Evolutionary conservation across 1,284 basidiomycete genomes (phyloP), one percentile per base, ranked within the genome.

Genomic region (Tylopilus sp.): DNA sequence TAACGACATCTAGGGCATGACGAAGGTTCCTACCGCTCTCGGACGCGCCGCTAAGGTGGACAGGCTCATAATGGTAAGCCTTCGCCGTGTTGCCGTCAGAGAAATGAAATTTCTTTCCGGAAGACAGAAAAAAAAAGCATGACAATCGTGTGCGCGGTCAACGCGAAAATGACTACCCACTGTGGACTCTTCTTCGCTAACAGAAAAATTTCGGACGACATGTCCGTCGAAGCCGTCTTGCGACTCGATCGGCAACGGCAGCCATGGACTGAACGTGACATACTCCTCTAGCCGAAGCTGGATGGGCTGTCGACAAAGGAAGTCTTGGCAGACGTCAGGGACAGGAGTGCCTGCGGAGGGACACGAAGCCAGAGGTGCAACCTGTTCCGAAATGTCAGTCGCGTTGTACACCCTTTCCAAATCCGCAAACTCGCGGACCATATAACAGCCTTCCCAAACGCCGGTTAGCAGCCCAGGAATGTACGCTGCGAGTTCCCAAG

Each of bases 391-490:
- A 2, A 46, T 9, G 48, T 67, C 51, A 69, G 57, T 48, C 39
- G 44, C 47, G 38, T 41, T 40, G 42, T 39, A 44, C 28, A 41
- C 39, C 35, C 45, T 42, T 44, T 43, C 44, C 46, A 38, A 55
- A 63, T 55, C 43, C 43, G 21, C 58, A 35, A 54, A 55, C 41
- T 52, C 41, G 56, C 63, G 52, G 55, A 80, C 80, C 75, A 78
- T 77, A 59, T 73, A 77, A 42, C 67, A 70, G 2, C 80, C 80
- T 62, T 81, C 75, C 80, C 81, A 82, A 49, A 76, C 57, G 4
- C 79, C 81, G 35, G 74, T 67, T 47, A 82, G 66, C 31, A 70
- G 58, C 23, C 75, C 71, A 46, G 71, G 72, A 58, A 68, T 59
- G 54, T 74, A 75, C 26, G 57, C 56, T 30, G 40, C 39, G 21